Percentiles rank a stretch among this genome's conserved stretches.
These are phyloP conservation scores for Termitomyces sp. DNA, from an alignment of 1,284 basidiomycete genomes.

Conservation along the genomic window DNA sequence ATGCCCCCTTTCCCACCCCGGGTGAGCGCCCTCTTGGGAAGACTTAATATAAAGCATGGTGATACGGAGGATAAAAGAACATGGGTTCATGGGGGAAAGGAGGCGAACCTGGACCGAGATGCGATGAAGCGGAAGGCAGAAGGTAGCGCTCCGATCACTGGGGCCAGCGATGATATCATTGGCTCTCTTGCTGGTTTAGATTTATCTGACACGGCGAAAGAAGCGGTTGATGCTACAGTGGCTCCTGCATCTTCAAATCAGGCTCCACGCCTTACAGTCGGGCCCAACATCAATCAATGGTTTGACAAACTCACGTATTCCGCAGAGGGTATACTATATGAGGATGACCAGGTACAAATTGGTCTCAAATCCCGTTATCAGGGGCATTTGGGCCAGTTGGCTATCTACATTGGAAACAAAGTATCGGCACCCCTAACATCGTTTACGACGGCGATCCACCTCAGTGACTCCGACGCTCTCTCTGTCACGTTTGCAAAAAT, in stretches of 20 bases:
- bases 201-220: slow-evolving; percentile 42
- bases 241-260: slow-evolving; percentile 23
- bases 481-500: slow-evolving; percentile 87
- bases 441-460: slow-evolving; percentile 81
- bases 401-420: slow-evolving; percentile 97
- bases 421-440: slow-evolving; percentile 81
- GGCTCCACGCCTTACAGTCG: slow-evolving; percentile 51
- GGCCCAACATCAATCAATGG: slow-evolving; percentile 80
- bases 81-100: slow-evolving; percentile 94
- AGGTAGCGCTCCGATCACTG: slow-evolving; percentile 27
- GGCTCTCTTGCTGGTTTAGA: slow-evolving; percentile 81
- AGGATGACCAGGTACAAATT: slow-evolving; percentile 93
- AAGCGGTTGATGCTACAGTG: slow-evolving; percentile 12
- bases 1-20: slow-evolving; percentile 98
- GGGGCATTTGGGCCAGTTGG: slow-evolving; percentile 85
- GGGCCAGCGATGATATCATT: slow-evolving; percentile 54
- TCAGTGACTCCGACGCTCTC: slow-evolving; percentile 70
- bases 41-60: slow-evolving; percentile 84
- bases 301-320: slow-evolving; percentile 81
- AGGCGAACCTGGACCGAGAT: slow-evolving; percentile 79
- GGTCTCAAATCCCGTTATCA: slow-evolving; percentile 97
- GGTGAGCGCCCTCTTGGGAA: slow-evolving; percentile 82
- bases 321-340: slow-evolving; percentile 89
- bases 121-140: slow-evolving; percentile 39
- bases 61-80: slow-evolving; percentile 92